These are phyloP conservation scores for Trypanosoma congolense DNA, from an alignment of 208 protist species.

Conservation along the genomic window DNA sequence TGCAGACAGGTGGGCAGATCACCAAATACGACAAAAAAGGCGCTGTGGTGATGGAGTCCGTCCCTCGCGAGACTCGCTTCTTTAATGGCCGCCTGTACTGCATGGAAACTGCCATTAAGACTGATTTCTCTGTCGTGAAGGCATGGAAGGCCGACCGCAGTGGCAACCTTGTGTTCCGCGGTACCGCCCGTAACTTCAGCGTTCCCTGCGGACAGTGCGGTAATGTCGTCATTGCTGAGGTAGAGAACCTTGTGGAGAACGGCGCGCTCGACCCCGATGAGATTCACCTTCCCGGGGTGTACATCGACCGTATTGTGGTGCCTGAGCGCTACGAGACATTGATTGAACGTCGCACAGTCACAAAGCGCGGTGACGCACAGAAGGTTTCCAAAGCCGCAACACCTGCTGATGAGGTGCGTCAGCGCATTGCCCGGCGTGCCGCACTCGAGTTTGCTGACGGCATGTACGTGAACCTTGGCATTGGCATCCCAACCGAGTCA, in stretches of 20 bases:
- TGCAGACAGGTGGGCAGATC: conserved; percentile 63
- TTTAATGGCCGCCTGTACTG: conserved; percentile 80
- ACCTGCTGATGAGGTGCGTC: conserved; percentile 31
- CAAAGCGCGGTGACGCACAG: neutral
- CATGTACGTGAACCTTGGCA: conserved; percentile 93
- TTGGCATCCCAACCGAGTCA: conserved; percentile 92
- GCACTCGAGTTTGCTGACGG: conserved; percentile 91
- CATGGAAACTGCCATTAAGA: conserved; percentile 79
- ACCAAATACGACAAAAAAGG: conserved; percentile 83
- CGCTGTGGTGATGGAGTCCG: conserved; percentile 31
- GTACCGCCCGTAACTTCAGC: conserved; percentile 91
- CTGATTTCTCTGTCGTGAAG: conserved; percentile 87
- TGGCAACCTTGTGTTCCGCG: conserved; percentile 39
- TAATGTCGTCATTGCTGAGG: conserved; percentile 83
- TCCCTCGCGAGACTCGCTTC: conserved; percentile 43
- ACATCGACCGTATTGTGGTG: conserved; percentile 72
- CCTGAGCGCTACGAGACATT: conserved; percentile 31
- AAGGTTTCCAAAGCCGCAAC: conserved; percentile 6
- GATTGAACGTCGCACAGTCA: conserved; percentile 44
- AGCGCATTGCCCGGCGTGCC: conserved; percentile 83
- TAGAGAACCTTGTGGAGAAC: conserved; percentile 86
- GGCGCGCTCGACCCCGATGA: conserved; percentile 62
- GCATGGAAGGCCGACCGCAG: conserved; percentile 78
- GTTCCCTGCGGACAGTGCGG: conserved; percentile 63
- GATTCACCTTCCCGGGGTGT: conserved; percentile 66